These are phyloP conservation scores for Rhodotorula graminis DNA, from an alignment of 768 basidiomycete genomes.

Conservation along the genomic window DNA sequence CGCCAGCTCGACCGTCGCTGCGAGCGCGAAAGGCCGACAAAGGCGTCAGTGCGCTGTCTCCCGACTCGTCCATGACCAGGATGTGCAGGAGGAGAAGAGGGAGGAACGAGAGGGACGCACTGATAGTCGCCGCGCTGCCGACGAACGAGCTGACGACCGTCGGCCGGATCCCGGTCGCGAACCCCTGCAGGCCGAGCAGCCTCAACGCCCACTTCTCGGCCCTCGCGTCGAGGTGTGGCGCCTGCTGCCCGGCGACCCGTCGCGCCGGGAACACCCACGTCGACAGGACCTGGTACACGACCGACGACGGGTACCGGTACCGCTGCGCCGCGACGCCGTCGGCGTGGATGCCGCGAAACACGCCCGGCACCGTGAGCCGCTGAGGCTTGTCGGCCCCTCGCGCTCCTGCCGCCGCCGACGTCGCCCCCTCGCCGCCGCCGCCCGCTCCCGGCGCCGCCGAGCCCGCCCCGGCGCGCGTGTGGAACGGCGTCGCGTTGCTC, in stretches of 20 bases:
- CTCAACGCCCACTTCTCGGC: conserved; percentile 38
- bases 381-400: too few relatives aligned
- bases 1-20: conserved; percentile 34
- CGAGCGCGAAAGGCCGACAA: neutral
- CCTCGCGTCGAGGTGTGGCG: conserved; percentile 3
- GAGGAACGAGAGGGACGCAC: conserved; percentile 4
- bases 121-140: conserved; percentile 39
- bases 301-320: conserved; percentile 24
- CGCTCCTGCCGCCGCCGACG: neutral
- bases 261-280: conserved; percentile 4
- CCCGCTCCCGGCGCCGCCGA: neutral
- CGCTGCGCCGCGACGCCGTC: conserved; percentile 25
- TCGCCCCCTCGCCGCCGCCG: neutral
- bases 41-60: neutral
- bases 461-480: neutral
- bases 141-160: conserved; percentile 37
- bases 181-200: conserved; percentile 27
- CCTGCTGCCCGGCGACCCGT: neutral
- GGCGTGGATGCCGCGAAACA: conserved; percentile 29
- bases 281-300: conserved; percentile 25
- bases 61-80: too few relatives aligned
- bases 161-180: conserved; percentile 27
- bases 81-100: neutral
- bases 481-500: conserved; percentile 16
- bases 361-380: neutral